A percentile compares a stretch with the other conserved stretches of the same genome.
Conservation (phyloP, 768 basidiomycete species). For the Hysterangium stoloniferum region DNA sequence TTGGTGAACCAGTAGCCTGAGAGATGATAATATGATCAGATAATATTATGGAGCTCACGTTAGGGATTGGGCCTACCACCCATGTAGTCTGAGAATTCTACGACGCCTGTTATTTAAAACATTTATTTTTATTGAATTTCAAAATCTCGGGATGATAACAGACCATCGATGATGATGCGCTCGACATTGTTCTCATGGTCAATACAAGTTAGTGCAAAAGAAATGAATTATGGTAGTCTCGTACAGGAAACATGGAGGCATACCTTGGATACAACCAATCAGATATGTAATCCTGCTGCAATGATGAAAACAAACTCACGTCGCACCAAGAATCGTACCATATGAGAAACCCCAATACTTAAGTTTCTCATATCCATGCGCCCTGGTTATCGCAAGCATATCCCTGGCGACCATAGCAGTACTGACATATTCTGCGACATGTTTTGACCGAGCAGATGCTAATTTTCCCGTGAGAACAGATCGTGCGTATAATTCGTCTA, state of each 20-base stretch:
- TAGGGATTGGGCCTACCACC: no score
- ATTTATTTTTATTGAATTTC: no score
- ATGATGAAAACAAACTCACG: slow-evolving; percentile 6
- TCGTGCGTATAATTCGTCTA: neutral
- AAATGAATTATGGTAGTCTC: neutral
- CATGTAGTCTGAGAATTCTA: slow-evolving; percentile 8
- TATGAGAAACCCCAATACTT: slow-evolving; percentile 23
- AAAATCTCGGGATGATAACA: no score
- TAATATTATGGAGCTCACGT: no score
- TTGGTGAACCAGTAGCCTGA: slow-evolving; percentile 17
- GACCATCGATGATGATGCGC: slow-evolving; percentile 27
- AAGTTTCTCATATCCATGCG: slow-evolving; percentile 23
- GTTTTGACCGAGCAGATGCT: neutral
- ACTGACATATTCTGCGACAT: slow-evolving; percentile 18
- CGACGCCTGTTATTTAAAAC: no score
- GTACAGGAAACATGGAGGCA: slow-evolving; percentile 25
- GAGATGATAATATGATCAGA: no score
- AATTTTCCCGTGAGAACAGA: slow-evolving; percentile 8
- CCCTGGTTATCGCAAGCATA: slow-evolving; percentile 23
- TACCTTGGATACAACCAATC: slow-evolving; percentile 16
- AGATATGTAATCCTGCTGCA: neutral
- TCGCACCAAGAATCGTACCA: slow-evolving; percentile 11
- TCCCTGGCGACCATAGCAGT: slow-evolving; percentile 24
- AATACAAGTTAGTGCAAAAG: neutral
- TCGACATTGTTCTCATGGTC: slow-evolving; percentile 23